phyloP scores from a whole-genome alignment of 1,284 basidiomycete species.

The Papiliotrema nemorosa region DNA sequence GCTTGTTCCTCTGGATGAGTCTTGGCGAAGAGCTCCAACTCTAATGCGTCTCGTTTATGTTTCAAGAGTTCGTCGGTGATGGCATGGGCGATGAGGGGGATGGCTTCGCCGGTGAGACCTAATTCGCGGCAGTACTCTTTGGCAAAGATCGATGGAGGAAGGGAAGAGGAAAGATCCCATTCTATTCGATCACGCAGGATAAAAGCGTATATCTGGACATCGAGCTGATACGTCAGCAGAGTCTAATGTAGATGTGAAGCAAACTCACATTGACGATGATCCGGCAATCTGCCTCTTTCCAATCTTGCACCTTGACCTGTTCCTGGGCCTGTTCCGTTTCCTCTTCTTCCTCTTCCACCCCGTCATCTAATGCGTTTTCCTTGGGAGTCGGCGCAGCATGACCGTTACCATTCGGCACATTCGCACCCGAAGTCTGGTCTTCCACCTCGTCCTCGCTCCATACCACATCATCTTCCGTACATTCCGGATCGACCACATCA shows the following conservation, averaged over 20 bases:
- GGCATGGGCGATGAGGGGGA: conserved; percentile 84
- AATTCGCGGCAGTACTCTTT: conserved; percentile 77
- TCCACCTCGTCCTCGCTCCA: conserved; percentile 33
- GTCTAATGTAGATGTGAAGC: background rate
- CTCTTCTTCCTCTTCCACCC: conserved; percentile 13
- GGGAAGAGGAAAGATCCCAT: conserved; percentile 90
- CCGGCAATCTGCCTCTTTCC: conserved; percentile 73
- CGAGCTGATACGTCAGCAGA: conserved; percentile 62
- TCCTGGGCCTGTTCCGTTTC: conserved; percentile 15
- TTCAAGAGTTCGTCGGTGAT: conserved; percentile 91
- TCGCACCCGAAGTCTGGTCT: conserved; percentile 13
- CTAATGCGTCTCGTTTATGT: conserved; percentile 90
- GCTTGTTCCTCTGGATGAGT: conserved; percentile 52
- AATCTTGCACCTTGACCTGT: conserved; percentile 49
- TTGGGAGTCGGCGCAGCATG: conserved; percentile 1
- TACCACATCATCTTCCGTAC: conserved; percentile 36
- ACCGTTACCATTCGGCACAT: no score
- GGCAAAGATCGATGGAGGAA: conserved; percentile 86
- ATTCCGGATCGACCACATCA: conserved; percentile 44
- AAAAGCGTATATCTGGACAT: conserved; percentile 91
- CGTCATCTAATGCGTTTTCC: conserved; percentile 10
- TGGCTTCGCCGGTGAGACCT: conserved; percentile 80
- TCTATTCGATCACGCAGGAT: conserved; percentile 93
- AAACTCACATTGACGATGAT: conserved; percentile 78
- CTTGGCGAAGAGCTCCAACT: conserved; percentile 78